Conservation (phyloP, 2,329 filamentous ascomycete genomes). For the Colletotrichum cereale region DNA sequence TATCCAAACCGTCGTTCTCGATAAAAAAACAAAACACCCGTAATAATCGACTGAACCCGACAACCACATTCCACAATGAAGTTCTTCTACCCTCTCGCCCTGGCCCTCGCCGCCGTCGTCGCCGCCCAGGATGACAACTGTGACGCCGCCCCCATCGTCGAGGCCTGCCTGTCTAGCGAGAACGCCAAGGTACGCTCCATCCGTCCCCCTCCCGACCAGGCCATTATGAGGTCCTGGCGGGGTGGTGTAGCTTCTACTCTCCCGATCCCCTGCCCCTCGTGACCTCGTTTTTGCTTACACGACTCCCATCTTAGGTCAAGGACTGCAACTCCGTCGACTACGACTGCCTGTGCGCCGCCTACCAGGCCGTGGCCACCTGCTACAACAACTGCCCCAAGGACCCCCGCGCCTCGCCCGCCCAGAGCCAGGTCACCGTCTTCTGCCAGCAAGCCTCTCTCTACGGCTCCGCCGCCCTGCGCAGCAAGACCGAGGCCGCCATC, state of each 20-base stretch:
- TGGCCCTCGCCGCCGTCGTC: slow-evolving; percentile 50
- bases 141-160: slow-evolving; percentile 61
- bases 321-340: slow-evolving; percentile 57
- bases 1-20: slow-evolving; percentile 9
- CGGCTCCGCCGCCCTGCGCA: slow-evolving; percentile 49
- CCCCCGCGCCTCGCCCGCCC: slow-evolving; percentile 49
- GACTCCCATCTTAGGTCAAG: slow-evolving; percentile 45
- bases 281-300: not conserved
- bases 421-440: slow-evolving; percentile 56
- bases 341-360: slow-evolving; percentile 60
- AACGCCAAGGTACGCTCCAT: slow-evolving; percentile 49
- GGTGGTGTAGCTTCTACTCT: not conserved
- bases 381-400: slow-evolving; percentile 70
- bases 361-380: slow-evolving; percentile 62
- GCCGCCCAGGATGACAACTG: slow-evolving; percentile 51
- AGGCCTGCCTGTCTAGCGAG: slow-evolving; percentile 57
- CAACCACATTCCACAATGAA: slow-evolving; percentile 55
- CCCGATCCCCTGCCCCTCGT: no score
- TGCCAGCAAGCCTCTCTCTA: slow-evolving; percentile 61
- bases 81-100: slow-evolving; percentile 56
- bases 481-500: slow-evolving; percentile 43
- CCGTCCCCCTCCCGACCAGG: not conserved
- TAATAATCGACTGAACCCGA: slow-evolving; percentile 5
- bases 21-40: not conserved
- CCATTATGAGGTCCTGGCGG: not conserved